phyloP scores from a whole-genome alignment of 192 early-diverging fungal species.

The Lobosporangium transversale region DNA sequence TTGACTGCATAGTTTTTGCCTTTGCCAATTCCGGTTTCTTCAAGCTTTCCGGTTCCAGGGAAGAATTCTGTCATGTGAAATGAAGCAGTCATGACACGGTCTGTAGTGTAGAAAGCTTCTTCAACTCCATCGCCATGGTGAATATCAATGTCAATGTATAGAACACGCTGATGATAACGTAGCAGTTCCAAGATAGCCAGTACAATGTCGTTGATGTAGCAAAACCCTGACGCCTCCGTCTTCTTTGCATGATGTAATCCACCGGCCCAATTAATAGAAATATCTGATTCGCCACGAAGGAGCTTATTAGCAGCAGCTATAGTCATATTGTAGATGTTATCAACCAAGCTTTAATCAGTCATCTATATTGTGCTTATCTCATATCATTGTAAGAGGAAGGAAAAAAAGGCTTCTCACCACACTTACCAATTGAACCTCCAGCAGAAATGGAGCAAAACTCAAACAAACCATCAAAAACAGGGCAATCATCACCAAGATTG shows the following conservation, averaged over 20 bases:
- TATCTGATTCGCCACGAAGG: constrained; percentile 64
- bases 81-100: constrained; percentile 95
- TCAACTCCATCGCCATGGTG: constrained; percentile 97
- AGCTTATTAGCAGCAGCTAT: constrained; percentile 74
- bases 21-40: constrained; percentile 87
- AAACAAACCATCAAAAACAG: constrained; percentile 95
- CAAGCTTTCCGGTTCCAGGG: constrained; percentile 90
- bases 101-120: constrained; percentile 92
- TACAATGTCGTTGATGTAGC: constrained; percentile 96
- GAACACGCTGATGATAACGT: constrained; percentile 85
- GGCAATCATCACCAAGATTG: constrained; percentile 93
- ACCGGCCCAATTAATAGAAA: constrained; percentile 91
- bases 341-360: neutral
- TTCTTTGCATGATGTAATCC: constrained; percentile 88
- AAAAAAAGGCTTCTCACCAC: too few relatives aligned
- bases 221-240: constrained; percentile 91
- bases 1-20: constrained; percentile 96
- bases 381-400: too few relatives aligned
- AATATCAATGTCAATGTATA: constrained; percentile 94
- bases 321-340: neutral
- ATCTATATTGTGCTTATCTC: too few relatives aligned
- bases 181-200: constrained; percentile 81
- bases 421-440: constrained; percentile 88
- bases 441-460: constrained; percentile 94
- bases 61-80: constrained; percentile 99